Conservation (phyloP, 2,329 filamentous ascomycete species). For the Mariannaea sp. region DNA sequence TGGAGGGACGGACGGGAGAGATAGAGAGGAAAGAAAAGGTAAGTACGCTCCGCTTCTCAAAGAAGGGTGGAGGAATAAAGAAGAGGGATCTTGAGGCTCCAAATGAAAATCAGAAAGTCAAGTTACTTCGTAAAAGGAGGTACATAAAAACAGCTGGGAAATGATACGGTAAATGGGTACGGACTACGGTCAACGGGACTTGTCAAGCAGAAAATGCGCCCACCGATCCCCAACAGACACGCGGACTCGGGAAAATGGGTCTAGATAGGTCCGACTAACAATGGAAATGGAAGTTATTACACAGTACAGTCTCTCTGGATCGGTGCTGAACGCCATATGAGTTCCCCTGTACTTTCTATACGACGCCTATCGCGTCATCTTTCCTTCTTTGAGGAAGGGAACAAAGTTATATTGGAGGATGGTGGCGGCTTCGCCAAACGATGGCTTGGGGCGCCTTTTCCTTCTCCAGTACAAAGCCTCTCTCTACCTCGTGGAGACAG, state of each 20-base stretch:
- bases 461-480: neutral
- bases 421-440: neutral
- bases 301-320: too few species aligned
- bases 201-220: neutral
- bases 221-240: neutral
- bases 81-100: neutral
- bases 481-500: too few species aligned
- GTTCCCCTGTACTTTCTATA: neutral
- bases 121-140: neutral
- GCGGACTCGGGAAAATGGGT: conserved; percentile 9
- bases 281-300: too few species aligned
- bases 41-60: too few species aligned
- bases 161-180: neutral
- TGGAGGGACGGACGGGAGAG: too few species aligned
- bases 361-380: neutral
- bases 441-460: neutral
- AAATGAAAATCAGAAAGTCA: neutral
- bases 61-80: neutral
- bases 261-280: neutral
- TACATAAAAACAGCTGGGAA: neutral
- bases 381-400: too few species aligned
- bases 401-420: neutral
- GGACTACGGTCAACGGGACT: neutral
- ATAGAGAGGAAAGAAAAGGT: too few species aligned
- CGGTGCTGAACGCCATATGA: too few species aligned